Conservation (phyloP, 164 flowering plant species). For the Macadamia integrifolia region DNA sequence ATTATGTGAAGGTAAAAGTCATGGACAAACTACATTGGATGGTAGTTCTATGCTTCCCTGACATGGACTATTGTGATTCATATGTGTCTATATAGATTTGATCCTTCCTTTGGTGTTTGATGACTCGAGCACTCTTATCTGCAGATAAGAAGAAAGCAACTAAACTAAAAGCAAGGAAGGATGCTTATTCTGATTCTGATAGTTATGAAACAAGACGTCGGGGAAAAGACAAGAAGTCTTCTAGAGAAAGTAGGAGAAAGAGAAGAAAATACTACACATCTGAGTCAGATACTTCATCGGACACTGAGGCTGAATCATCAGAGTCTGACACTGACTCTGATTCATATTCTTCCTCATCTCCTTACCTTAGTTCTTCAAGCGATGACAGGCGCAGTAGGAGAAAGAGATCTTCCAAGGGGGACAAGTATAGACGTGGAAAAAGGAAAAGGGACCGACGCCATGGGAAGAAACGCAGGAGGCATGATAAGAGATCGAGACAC, state of each 20-base stretch:
- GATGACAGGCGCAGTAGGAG: conserved; percentile 72
- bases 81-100: no score
- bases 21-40: conserved; percentile 5
- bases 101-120: neutral
- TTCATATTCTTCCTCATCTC: conserved; percentile 51
- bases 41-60: conserved; percentile 1
- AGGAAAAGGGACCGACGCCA: conserved; percentile 58
- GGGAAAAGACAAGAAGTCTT: conserved; percentile 65
- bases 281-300: conserved; percentile 83
- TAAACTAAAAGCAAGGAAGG: conserved; percentile 48
- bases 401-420: conserved; percentile 74
- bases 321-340: conserved; percentile 68
- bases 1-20: conserved; percentile 41
- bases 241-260: conserved; percentile 53
- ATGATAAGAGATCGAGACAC: conserved; percentile 65
- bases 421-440: conserved; percentile 55
- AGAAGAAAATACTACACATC: conserved; percentile 70
- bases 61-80: no score
- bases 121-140: neutral
- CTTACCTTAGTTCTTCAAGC: conserved; percentile 77
- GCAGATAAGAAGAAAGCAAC: conserved; percentile 58
- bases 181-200: conserved; percentile 39
- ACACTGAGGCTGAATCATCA: conserved; percentile 59
- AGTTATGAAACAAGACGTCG: conserved; percentile 44
- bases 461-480: conserved; percentile 62